These are phyloP conservation scores for Rhododendron ferrugineum DNA, from an alignment of 148 eudicot species.

Conservation along the genomic window DNA sequence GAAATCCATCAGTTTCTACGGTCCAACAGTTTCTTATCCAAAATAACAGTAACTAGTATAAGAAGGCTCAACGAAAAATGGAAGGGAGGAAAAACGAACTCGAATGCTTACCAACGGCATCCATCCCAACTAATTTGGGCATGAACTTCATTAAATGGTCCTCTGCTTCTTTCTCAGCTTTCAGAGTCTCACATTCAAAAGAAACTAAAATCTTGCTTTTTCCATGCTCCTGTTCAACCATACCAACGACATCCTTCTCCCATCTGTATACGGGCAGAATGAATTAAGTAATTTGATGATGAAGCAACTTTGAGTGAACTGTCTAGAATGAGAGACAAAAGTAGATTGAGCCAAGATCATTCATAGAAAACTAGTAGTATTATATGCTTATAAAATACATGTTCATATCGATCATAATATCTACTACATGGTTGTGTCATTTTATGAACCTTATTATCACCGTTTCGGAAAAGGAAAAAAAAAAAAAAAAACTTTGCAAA, in stretches of 20 bases:
- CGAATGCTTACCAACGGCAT: slow-evolving; percentile 78
- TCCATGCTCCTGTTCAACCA: slow-evolving; percentile 56
- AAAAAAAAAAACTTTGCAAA: not conserved
- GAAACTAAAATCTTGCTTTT: slow-evolving; percentile 54
- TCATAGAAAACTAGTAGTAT: not conserved
- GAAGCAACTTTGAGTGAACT: not conserved
- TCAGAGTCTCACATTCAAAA: slow-evolving; percentile 82
- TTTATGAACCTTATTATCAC: not conserved
- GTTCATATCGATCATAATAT: not conserved
- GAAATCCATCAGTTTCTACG: not conserved
- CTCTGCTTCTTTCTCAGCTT: slow-evolving; percentile 89
- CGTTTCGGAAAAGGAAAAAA: not conserved
- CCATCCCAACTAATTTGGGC: slow-evolving; percentile 93
- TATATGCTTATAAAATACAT: not conserved
- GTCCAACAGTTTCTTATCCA: not conserved
- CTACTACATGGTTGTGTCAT: not conserved
- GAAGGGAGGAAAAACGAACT: not conserved
- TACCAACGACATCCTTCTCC: slow-evolving; percentile 77
- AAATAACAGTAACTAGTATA: not conserved
- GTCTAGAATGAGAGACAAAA: not conserved
- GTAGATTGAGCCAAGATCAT: not conserved
- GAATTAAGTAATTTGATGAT: not conserved
- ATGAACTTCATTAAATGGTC: slow-evolving; percentile 80
- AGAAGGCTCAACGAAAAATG: not conserved
- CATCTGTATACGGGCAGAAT: slow-evolving; percentile 43